These are phyloP conservation scores for Solanum pinnatisectum DNA, from an alignment of 257 asterid genomes.

Conservation along the genomic window DNA sequence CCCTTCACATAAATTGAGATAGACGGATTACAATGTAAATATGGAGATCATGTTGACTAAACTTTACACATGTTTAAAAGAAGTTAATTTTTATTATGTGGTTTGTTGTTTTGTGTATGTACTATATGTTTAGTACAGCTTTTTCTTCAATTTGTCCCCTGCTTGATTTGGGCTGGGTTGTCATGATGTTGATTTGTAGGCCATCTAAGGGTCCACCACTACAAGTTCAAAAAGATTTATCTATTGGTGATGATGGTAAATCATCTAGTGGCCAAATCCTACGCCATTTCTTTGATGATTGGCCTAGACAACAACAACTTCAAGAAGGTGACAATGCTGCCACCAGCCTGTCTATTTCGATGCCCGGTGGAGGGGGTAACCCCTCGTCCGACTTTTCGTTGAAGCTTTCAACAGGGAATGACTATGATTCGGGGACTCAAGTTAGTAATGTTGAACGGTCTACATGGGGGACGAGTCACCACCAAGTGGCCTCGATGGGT, in stretches of 20 bases:
- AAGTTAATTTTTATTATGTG: not conserved
- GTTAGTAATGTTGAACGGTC: slow-evolving; percentile 12
- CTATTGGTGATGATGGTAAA: not conserved
- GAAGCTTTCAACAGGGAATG: slow-evolving; percentile 55
- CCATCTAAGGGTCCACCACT: slow-evolving; percentile 26
- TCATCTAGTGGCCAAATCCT: slow-evolving; percentile 34
- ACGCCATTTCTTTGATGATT: slow-evolving; percentile 68
- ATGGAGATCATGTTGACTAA: not conserved
- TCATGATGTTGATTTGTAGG: slow-evolving; percentile 23
- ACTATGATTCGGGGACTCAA: slow-evolving; percentile 13
- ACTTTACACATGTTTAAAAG: not conserved
- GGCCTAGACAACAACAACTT: slow-evolving; percentile 57
- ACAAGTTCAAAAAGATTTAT: slow-evolving; percentile 15
- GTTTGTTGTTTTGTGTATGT: not conserved
- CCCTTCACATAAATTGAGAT: not conserved
- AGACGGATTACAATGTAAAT: not conserved
- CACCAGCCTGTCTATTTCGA: slow-evolving; percentile 54
- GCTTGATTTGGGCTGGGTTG: not conserved
- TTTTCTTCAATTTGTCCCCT: not conserved
- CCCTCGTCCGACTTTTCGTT: slow-evolving; percentile 60
- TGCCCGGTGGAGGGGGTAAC: slow-evolving; percentile 26
- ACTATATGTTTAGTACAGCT: not conserved
- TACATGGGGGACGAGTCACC: slow-evolving; percentile 30
- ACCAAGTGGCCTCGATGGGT: slow-evolving; percentile 49
- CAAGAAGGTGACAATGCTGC: slow-evolving; percentile 35